Percentiles rank a stretch among this genome's conserved stretches.
Evolutionary conservation across 208 protist genomes (phyloP).

Genomic region (Wallacemonas rigidus): DNA sequence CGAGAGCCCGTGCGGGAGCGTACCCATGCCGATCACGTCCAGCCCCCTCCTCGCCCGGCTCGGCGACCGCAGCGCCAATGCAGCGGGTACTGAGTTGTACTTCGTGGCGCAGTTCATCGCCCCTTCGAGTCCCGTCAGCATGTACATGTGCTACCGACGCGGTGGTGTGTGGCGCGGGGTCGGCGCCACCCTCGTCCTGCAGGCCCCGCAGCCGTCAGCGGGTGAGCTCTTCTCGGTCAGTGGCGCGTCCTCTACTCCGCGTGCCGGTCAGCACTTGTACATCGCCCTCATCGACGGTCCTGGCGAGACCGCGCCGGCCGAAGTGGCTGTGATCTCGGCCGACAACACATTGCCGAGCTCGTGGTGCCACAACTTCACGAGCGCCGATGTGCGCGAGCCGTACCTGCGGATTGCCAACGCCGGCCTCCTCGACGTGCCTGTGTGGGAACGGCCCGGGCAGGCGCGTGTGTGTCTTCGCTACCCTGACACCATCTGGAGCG

Average conservation of each 20-base stretch:
- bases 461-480: slow-evolving; percentile 63
- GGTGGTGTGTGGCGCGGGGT: slow-evolving; percentile 67
- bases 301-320: slow-evolving; percentile 12
- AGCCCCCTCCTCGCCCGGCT: slow-evolving; percentile 45
- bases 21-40: slow-evolving; percentile 30
- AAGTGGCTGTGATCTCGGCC: slow-evolving; percentile 52
- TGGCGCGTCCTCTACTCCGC: slow-evolving; percentile 33
- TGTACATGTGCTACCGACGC: slow-evolving; percentile 74
- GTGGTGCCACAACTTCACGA: slow-evolving; percentile 92
- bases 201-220: slow-evolving; percentile 36
- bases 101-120: slow-evolving; percentile 82
- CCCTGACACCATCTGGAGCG: slow-evolving; percentile 48
- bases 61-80: slow-evolving; percentile 17
- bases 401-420: slow-evolving; percentile 40
- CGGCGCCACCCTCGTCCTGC: slow-evolving; percentile 48
- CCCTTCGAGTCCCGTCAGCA: slow-evolving; percentile 15
- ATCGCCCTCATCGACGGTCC: slow-evolving; percentile 40
- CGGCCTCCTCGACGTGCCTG: slow-evolving; percentile 55
- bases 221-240: slow-evolving; percentile 36
- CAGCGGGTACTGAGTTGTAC: slow-evolving; percentile 35
- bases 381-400: slow-evolving; percentile 51
- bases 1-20: slow-evolving; percentile 49
- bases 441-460: slow-evolving; percentile 64
- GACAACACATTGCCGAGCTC: slow-evolving; percentile 34
- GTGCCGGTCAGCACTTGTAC: slow-evolving; percentile 76